Percentiles rank a stretch among this genome's conserved stretches.
Conservation (phyloP, 768 basidiomycete species). For the Agaricus subrufescens region DNA sequence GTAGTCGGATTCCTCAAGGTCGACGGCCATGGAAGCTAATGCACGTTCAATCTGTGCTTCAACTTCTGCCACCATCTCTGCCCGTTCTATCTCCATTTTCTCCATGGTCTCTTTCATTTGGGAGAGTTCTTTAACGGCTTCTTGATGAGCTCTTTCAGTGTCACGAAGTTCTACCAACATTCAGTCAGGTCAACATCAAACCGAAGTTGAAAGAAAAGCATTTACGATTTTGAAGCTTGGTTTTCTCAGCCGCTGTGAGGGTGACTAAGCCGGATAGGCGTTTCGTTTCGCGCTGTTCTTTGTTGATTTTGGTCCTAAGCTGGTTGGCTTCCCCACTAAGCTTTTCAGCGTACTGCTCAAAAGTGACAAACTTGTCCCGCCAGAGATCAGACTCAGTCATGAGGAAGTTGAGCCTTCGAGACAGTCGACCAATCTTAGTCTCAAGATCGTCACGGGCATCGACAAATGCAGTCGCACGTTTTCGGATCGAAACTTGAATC, state of each 20-base stretch:
- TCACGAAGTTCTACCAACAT: slow-evolving; percentile 61
- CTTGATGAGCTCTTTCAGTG: slow-evolving; percentile 76
- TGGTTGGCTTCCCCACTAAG: slow-evolving; percentile 84
- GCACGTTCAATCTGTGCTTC: slow-evolving; percentile 89
- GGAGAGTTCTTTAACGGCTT: slow-evolving; percentile 77
- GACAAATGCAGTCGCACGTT: slow-evolving; percentile 91
- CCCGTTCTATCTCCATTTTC: slow-evolving; percentile 81
- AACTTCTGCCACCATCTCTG: slow-evolving; percentile 89
- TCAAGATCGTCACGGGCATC: slow-evolving; percentile 92
- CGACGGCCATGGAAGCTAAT: slow-evolving; percentile 79
- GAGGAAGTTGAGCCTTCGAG: slow-evolving; percentile 81
- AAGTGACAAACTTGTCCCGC: slow-evolving; percentile 91
- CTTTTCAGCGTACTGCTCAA: slow-evolving; percentile 92
- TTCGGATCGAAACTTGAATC: slow-evolving; percentile 85
- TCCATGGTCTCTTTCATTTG: slow-evolving; percentile 85
- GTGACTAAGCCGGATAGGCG: slow-evolving; percentile 76
- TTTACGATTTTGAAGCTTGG: slow-evolving; percentile 75
- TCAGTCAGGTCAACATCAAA: neutral
- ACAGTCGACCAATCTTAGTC: slow-evolving; percentile 87
- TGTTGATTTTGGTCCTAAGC: slow-evolving; percentile 81
- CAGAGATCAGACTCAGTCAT: slow-evolving; percentile 90
- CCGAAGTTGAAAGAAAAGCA: slow-evolving; percentile 11
- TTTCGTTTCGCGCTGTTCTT: slow-evolving; percentile 87
- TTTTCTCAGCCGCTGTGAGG: slow-evolving; percentile 73
- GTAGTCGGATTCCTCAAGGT: slow-evolving; percentile 74